Base-by-base conservation (phyloP, 1,284 basidiomycete species). In the Irpex lacteus region DNA sequence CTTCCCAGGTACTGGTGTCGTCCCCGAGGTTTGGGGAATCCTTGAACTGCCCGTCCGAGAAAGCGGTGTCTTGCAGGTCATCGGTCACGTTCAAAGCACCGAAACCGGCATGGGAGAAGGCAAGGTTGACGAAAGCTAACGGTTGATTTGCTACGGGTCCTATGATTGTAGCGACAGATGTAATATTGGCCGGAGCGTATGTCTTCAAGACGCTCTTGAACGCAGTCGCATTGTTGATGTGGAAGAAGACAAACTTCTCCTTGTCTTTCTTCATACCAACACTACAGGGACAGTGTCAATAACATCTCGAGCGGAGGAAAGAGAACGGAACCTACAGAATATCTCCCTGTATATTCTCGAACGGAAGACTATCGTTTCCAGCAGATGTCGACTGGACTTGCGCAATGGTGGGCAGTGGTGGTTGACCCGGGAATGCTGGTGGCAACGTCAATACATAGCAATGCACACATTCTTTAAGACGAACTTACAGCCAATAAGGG, bases 361-460 rank as follows among this genome's bases (percentile, higher is more conserved):
- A 32, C 4, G 62, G 62, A 3, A 63, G 59, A 13, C 32, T 36
- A 8, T 57, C 40, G 15, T 53, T 63, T 2, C 56, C 59, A n/a
- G 50, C 49, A 56, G 52, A 60, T 1, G 38, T 18, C 7, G 9
- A n/a, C 13, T 19, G 11, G 58, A 60, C 59, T 34, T 63, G 40
- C 26, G 21, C 8, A 6, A 60, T 5, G 8, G 50, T 55, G 19
- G 62, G 62, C 3, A 63, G 59, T 15, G 62, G 18, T 19, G 13
- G 58, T 44, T 63, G 62, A 8, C 62, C 62, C 26, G 62, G 62
- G 62, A 58, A 58, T 9, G 44, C 61, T 62, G n/a, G n/a, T 44
- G 15, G 11, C 11, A 6, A 15, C 19, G 32, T 53, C 34, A 55
- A 38, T 18, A 49, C 36, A 50, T n/a, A 15, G 19, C 13, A 9